Evolutionary conservation across 805 yeast species (phyloP), one percentile per base, ranked within the genome.

Genomic region (Blastobotrys terrestris): DNA sequence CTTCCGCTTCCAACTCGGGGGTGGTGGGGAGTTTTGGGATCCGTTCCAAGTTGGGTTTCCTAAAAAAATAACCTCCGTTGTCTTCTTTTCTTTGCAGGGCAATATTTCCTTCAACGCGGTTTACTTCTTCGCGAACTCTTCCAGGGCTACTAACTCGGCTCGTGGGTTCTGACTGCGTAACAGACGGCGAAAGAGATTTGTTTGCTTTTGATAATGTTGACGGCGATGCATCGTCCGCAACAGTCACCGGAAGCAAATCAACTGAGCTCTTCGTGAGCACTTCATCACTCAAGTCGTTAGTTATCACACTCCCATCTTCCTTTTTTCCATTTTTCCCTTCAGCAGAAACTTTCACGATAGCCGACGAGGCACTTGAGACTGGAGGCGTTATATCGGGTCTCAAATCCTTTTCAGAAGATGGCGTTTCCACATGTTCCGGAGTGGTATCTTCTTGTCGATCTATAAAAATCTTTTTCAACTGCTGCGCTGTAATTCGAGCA

Each of bases 401-500:
- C 35, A 26, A 26, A 26, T 26, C 35, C 11, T 26, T 26, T 26
- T 26, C 35, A 6, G 35, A 26, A 26, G 35, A 26, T 26, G 35
- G 35, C 5, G 35, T 26, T 26, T 26, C 35, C 8, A 26, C 35
- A 6, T 26, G 35, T 11, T 26, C 35, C 11, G 35, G 35, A 26
- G 35, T 26, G 11, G 35, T 26, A 14, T 47, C 44, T 4, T 39
- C 49, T 4, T 31, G 5, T 14, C 75, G 76, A 52, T 83, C 90
- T 61, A 79, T 69, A 59, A 92, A 83, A 48, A 91, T 75, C 58
- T 84, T 85, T 55, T 83, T 81, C 61, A 92, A 72, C 64, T 92
- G 98, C 60, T 84, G 84, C 2, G 96, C 86, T 1, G 99, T 91
- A 44, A 94, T 87, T 57, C 88, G 77, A 3, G 95, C 83, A 59